Evolutionary conservation across 257 asterid genomes (phyloP).

Genomic region (Ajuga chamaepitys): DNA sequence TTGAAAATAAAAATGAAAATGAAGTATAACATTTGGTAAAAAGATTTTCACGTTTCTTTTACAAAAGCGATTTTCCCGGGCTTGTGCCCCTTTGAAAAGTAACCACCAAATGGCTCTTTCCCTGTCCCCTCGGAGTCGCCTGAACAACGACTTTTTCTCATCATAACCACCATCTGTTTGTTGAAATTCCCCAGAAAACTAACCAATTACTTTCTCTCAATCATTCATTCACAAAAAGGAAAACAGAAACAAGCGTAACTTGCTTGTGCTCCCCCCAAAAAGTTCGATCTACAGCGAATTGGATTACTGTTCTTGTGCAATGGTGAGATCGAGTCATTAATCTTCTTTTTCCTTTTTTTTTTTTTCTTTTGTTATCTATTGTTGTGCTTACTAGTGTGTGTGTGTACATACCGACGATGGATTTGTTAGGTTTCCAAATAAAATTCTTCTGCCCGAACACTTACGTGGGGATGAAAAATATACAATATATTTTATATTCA

Average conservation of each 20-base stretch:
- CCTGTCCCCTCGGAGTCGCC: slow-evolving; percentile 39
- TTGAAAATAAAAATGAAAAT: too few relatives aligned
- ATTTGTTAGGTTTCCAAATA: too few relatives aligned
- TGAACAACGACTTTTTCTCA: slow-evolving; percentile 12
- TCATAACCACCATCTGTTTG: slow-evolving; percentile 16
- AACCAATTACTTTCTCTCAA: background rate
- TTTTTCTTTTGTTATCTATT: background rate
- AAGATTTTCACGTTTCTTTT: too few relatives aligned
- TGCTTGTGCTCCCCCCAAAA: background rate
- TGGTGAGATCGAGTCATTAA: background rate
- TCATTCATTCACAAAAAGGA: background rate
- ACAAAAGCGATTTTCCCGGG: slow-evolving; percentile 25
- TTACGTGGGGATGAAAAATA: too few relatives aligned
- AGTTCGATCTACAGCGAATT: slow-evolving; percentile 1
- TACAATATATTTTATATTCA: too few relatives aligned
- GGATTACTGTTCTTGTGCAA: slow-evolving; percentile 8
- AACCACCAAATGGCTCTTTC: background rate
- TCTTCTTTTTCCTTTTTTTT: background rate
- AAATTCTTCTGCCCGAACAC: too few relatives aligned
- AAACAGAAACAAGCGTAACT: too few relatives aligned
- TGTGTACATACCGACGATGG: background rate
- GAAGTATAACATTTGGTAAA: too few relatives aligned
- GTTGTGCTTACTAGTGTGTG: background rate
- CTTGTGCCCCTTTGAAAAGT: slow-evolving; percentile 15
- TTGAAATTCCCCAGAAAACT: background rate